phyloP scores from a whole-genome alignment of 164 flowering plant species.

The Echeveria elegans region DNA sequence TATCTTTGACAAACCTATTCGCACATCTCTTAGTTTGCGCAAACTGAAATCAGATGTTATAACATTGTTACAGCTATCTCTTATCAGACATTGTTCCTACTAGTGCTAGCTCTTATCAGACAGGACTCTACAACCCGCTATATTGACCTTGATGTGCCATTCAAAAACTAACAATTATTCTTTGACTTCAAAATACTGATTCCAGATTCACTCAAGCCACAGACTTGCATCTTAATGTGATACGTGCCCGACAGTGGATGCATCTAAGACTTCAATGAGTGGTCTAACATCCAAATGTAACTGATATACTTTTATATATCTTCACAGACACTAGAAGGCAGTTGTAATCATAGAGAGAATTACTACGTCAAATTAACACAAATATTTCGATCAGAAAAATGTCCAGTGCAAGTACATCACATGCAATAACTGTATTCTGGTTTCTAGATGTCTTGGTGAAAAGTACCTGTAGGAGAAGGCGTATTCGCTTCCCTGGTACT shows the following conservation, averaged over 20 bases:
- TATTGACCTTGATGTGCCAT: background rate
- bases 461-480: conserved; percentile 26
- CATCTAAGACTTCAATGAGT: background rate
- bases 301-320: background rate
- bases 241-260: background rate
- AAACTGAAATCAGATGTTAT: background rate
- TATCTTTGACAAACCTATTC: background rate
- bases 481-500: conserved; percentile 53
- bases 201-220: background rate
- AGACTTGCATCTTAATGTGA: background rate
- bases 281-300: background rate
- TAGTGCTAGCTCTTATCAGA: too few relatives aligned
- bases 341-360: background rate
- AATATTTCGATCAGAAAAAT: background rate
- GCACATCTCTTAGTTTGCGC: background rate
- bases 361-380: background rate
- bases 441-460: background rate
- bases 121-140: background rate
- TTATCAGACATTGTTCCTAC: too few relatives aligned
- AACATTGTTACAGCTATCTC: background rate
- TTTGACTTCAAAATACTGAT: background rate
- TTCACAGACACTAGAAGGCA: background rate
- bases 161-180: background rate
- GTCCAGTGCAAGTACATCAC: background rate
- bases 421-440: background rate